Base-by-base conservation (phyloP, 305 asterid species). In the Striga hermonthica region DNA sequence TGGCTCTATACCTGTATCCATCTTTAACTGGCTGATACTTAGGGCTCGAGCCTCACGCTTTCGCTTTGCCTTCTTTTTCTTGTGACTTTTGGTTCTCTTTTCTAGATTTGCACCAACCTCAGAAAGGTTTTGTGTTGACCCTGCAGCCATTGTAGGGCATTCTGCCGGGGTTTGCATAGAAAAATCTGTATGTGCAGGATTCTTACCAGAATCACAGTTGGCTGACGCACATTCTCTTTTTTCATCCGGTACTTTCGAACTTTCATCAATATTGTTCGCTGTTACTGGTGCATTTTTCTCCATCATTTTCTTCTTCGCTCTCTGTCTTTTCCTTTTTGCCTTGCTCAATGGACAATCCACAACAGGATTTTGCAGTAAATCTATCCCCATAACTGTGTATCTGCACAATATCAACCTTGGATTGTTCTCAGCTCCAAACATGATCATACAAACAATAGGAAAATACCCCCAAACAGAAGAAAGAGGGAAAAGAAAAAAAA, bases 11-110 rank as follows among this genome's bases (percentile, higher is more conserved):
- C 64, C 64, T 47, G 12, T 54, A 54, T 54, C 59, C 39, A 28
- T 38, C 71, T 64, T 54, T 12, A 37, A 52, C 52, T 73, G 89
- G 74, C 72, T 78, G 57, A 67, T 14, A 76, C 39, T 66, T 61
- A 50, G 66, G 31, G 62, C 39, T 47, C 57, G 79, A 58, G 31
- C 59, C 37, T 7, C 62, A 28, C 34, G 4, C 44, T 71, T 62
- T 54, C 40, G 64, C 65, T 74, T 70, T 22, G 31, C 31, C 61
- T 70, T 66, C 62, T 43, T 68, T 28, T 12, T 57, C 64, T 11
- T 55, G 31, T 61, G 60, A 64, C n/a, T 57, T 59, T 36, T 74
- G 52, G 1, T 66, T 57, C 49, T 76, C 63, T 14, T 77, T 75
- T 60, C 67, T 47, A 45, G n/a, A 58, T 14, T 50, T 36, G 28